Conservation (phyloP, 768 basidiomycete species). For the Leccinum subtestaceum region DNA sequence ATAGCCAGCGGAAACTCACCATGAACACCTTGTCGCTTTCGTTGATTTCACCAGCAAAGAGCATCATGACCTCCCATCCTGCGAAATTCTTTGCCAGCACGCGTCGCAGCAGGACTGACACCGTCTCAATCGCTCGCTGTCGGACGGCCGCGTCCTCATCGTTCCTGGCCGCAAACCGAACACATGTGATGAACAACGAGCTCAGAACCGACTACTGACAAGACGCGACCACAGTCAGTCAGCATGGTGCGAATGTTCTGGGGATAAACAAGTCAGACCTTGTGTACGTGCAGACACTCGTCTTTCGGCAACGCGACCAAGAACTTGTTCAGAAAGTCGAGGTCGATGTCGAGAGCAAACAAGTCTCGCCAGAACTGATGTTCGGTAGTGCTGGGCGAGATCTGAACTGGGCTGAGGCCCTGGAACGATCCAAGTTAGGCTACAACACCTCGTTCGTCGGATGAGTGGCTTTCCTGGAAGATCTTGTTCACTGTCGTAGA, state of each 20-base stretch:
- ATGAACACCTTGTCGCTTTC: no score
- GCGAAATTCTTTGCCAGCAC: constrained; percentile 56
- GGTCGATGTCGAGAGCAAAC: constrained; percentile 52
- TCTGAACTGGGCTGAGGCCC: constrained; percentile 39
- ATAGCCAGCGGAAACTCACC: constrained; percentile 8
- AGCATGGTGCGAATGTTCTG: no score
- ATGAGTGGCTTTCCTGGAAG: constrained; percentile 36
- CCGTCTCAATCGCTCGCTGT: constrained; percentile 48
- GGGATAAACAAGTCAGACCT: constrained; percentile 38
- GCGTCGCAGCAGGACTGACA: constrained; percentile 45
- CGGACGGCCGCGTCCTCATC: constrained; percentile 18
- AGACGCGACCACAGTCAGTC: constrained; percentile 7
- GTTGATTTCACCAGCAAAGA: no score
- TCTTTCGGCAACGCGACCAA: constrained; percentile 46
- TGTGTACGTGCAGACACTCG: constrained; percentile 45
- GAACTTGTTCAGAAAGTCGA: constrained; percentile 40
- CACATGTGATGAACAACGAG: constrained; percentile 46
- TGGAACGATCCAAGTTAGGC: not conserved
- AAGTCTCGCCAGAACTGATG: constrained; percentile 52
- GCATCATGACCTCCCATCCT: constrained; percentile 67
- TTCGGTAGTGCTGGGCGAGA: constrained; percentile 43
- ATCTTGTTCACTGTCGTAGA: constrained; percentile 46
- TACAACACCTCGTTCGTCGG: not conserved
- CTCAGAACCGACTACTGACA: constrained; percentile 49
- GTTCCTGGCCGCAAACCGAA: constrained; percentile 37